Evolutionary conservation across 306 rosid genomes (phyloP).

Genomic region (Echinosophora koreensis): DNA sequence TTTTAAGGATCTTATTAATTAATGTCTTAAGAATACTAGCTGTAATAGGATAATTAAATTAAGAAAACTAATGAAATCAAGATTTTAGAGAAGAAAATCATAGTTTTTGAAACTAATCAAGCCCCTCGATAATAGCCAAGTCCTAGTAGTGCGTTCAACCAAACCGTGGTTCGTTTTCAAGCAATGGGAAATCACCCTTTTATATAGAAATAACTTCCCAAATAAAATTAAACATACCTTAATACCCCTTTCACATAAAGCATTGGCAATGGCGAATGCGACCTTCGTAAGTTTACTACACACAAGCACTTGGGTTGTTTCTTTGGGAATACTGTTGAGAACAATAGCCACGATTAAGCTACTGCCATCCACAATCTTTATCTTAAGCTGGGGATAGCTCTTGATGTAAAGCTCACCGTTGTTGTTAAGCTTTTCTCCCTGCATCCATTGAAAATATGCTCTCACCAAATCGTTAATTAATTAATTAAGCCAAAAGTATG

Average conservation of each 20-base stretch:
- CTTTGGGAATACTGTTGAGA: slow-evolving; percentile 67
- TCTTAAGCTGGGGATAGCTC: slow-evolving; percentile 62
- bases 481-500: background rate
- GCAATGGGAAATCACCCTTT: too few relatives aligned
- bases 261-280: slow-evolving; percentile 61
- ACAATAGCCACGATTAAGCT: slow-evolving; percentile 71
- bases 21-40: too few relatives aligned
- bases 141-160: too few relatives aligned
- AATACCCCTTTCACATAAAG: slow-evolving; percentile 68
- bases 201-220: background rate
- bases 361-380: slow-evolving; percentile 84
- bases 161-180: too few relatives aligned
- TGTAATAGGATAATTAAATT: too few relatives aligned
- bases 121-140: too few relatives aligned
- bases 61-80: background rate
- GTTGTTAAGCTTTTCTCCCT: slow-evolving; percentile 71
- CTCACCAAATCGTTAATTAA: background rate
- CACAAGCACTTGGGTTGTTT: slow-evolving; percentile 61
- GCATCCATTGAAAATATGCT: background rate
- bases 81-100: too few relatives aligned
- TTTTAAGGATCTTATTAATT: too few relatives aligned
- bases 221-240: slow-evolving; percentile 54
- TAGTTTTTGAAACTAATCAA: too few relatives aligned
- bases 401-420: slow-evolving; percentile 67
- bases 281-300: slow-evolving; percentile 68